Base-by-base conservation (phyloP, 2,329 filamentous ascomycete genomes). In the Emmonsia crescens region DNA sequence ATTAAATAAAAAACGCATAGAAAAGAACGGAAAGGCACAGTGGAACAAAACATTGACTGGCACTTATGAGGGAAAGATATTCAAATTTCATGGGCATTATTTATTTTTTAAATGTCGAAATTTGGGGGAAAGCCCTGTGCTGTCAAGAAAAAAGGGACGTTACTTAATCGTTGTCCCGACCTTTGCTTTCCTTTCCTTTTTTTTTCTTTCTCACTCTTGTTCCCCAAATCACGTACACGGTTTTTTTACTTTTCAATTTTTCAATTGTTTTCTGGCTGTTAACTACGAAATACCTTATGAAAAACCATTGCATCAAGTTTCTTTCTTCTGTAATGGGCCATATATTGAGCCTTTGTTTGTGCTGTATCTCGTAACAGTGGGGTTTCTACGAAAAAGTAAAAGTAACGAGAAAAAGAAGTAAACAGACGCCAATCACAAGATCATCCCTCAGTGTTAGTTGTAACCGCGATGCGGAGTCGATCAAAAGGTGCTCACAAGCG, bases 11-110 rank as follows among this genome's bases (percentile, higher is more conserved):
- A 46, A 61, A 33, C 27, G 31, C 8, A 54, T 19, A 61, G 36
- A 19, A 49, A 42, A 51, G 31, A 56, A n/a, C 21, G 49, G 21
- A 62, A 61, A 59, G 65, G 66, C 59, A 46, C 61, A 73, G 71
- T 70, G 74, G 75, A 72, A 74, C 74, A 81, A 78, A 79, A 82
- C n/a, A 56, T 81, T 85, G 84, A 82, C 59, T 57, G 81, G 87
- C 86, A 88, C 91, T 96, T 83, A 96, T 89, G 92, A 96, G 91
- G 93, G 93, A 97, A 97, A 97, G 93, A 97, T 91, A 96, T 88
- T 91, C 74, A 74, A 74, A 74, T 75, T 40, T 56, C 31, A 19
- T 36, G 5, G 3, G 71, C 70, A 67, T 75, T 68, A 72, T 68
- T 71, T 64, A 64, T 68, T 68, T 65, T 75, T 74, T 21, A 19